These are phyloP conservation scores for Westerdykella sp. DNA, from an alignment of 2,329 filamentous ascomycete species.

Conservation along the genomic window DNA sequence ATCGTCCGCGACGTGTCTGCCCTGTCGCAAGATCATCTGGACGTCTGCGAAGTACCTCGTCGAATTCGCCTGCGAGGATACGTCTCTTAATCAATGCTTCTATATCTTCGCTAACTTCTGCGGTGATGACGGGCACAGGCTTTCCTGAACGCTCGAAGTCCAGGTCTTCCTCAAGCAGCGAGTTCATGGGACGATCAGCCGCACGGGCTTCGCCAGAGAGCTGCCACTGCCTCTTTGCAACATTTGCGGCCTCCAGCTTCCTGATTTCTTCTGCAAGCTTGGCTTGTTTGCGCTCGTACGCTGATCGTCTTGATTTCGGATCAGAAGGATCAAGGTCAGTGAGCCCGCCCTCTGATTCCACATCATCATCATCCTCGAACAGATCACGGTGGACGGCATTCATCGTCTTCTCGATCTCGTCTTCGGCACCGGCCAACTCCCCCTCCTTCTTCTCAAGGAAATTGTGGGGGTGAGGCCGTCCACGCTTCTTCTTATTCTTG, in stretches of 20 bases:
- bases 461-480: constrained; percentile 51
- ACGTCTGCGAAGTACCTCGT: constrained; percentile 77
- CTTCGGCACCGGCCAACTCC: constrained; percentile 37
- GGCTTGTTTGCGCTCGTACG: constrained; percentile 80
- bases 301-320: constrained; percentile 67
- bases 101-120: constrained; percentile 82
- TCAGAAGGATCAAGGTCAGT: constrained; percentile 61
- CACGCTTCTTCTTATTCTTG: constrained; percentile 52
- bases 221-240: constrained; percentile 87
- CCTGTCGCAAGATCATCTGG: constrained; percentile 65
- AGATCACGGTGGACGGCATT: constrained; percentile 81
- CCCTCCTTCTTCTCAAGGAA: constrained; percentile 39
- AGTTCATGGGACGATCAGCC: constrained; percentile 77
- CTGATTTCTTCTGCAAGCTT: constrained; percentile 87
- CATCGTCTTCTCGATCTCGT: constrained; percentile 76
- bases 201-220: constrained; percentile 82
- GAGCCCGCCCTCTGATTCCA: constrained; percentile 49
- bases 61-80: constrained; percentile 83
- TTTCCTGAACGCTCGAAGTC: constrained; percentile 96
- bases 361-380: constrained; percentile 67
- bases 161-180: constrained; percentile 85
- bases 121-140: constrained; percentile 87
- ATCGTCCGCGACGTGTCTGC: constrained; percentile 59
- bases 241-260: constrained; percentile 78
- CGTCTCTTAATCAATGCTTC: constrained; percentile 91